Evolutionary conservation across 768 basidiomycete genomes (phyloP).

Genomic region (Rhodotorula babjevae): DNA sequence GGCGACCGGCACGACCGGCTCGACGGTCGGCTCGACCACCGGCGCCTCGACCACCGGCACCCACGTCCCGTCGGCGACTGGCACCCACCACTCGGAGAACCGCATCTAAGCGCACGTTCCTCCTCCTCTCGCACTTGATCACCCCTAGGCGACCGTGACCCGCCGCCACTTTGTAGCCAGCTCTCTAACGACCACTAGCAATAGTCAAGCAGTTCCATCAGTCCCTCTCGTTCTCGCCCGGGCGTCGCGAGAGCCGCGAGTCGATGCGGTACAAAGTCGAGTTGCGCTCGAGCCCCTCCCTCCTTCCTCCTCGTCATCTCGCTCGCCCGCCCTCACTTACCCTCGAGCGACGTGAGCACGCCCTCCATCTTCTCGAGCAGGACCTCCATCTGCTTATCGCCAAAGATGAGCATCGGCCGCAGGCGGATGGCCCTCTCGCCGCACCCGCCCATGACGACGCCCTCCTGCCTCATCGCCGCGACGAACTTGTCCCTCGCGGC

Average conservation of each 20-base stretch:
- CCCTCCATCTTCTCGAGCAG: conserved; percentile 7
- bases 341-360: background rate
- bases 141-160: background rate
- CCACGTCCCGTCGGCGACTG: background rate
- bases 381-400: conserved; percentile 2
- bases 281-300: too few relatives aligned
- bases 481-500: conserved; percentile 46
- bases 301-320: too few relatives aligned
- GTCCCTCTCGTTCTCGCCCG: background rate
- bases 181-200: background rate
- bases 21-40: background rate
- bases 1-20: background rate
- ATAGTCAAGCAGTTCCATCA: background rate
- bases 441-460: conserved; percentile 49
- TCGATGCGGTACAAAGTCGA: too few relatives aligned
- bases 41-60: background rate
- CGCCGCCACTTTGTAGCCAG: background rate
- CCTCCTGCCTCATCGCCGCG: conserved; percentile 43
- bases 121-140: background rate
- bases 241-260: too few relatives aligned
- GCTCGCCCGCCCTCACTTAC: background rate
- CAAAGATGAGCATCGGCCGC: conserved; percentile 45
- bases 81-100: background rate
- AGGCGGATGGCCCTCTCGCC: conserved; percentile 40
- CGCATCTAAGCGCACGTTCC: background rate